Evolutionary conservation across 2,329 filamentous ascomycete genomes (phyloP), one percentile per base, ranked within the genome.

Genomic region (Fusarium bactridioides): DNA sequence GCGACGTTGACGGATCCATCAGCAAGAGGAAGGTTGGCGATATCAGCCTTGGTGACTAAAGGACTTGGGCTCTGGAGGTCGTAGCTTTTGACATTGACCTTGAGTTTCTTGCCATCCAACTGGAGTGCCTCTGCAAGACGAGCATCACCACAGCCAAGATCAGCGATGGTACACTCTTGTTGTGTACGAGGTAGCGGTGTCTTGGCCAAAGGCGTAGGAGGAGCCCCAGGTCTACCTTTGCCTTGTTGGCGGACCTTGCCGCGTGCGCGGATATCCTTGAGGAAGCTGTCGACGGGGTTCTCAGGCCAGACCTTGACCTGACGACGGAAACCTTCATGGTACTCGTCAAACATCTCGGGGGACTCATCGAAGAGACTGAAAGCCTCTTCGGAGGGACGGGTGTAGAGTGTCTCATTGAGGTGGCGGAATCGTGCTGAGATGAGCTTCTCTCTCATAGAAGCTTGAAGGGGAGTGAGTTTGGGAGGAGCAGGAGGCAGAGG

Each of bases 261-360:
- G n/a, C 95, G 90, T 21, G 83, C 79, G 62, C 90, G 87, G 73
- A 98, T 90, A 56, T 92, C 88, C 33, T 84, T 80, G 72, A 98
- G 91, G 83, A 97, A 98, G 64, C 89, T 90, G 80, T 98, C 93
- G 51, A 99, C 94, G 0, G 96, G 96, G 82, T 99, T 99, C 79
- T 95, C 93, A 12, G 96, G 96, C 96, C 96, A 99, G 5, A 95
- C 93, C 78, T 94, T 92, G 66, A 98, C 96, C 84, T 99, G 96
- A 59, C 95, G 93, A 3, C 95, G 92, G 87, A 99, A 99, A 38
- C 96, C 96, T 69, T 94, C 92, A 83, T 99, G 96, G 83, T 99
- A 99, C 83, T 98, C 95, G 75, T 90, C 88, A 83, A 98, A 99
- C 88, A 98, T 95, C 79, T 97, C 94, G 1, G 96, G 96, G 55